phyloP scores from a whole-genome alignment of 345 rosid genomes.

The Populus simonii region DNA sequence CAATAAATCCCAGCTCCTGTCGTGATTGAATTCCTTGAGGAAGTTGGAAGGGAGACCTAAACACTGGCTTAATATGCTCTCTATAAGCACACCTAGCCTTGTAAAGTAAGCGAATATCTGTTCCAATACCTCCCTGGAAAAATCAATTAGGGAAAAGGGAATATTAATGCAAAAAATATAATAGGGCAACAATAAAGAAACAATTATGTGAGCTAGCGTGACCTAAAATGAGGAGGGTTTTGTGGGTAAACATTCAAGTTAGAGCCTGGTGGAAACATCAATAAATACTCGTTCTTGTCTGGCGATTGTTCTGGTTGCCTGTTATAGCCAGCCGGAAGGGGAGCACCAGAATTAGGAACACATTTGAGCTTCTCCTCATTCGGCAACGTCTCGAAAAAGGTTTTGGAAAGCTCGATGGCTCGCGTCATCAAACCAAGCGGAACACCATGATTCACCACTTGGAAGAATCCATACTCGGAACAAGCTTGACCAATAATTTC shows the following conservation, averaged over 20 bases:
- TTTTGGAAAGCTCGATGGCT: slow-evolving; percentile 41
- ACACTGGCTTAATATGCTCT: slow-evolving; percentile 41
- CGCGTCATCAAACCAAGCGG: slow-evolving; percentile 26
- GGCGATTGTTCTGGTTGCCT: slow-evolving; percentile 35
- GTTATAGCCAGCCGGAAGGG: slow-evolving; percentile 45
- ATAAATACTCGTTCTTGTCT: slow-evolving; percentile 45
- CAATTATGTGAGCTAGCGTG: neutral
- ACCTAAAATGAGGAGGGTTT: slow-evolving; percentile 44
- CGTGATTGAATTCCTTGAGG: slow-evolving; percentile 39
- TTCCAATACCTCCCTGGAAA: slow-evolving; percentile 36
- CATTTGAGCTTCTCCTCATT: slow-evolving; percentile 36
- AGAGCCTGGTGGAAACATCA: slow-evolving; percentile 41
- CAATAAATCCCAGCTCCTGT: slow-evolving; percentile 61
- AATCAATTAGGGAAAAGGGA: neutral
- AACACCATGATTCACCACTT: slow-evolving; percentile 48
- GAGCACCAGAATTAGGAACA: slow-evolving; percentile 25
- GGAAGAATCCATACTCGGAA: slow-evolving; percentile 49
- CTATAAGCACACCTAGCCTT: slow-evolving; percentile 31
- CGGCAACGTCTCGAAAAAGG: slow-evolving; percentile 24
- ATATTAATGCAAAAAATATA: neutral
- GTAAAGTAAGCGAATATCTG: slow-evolving; percentile 30
- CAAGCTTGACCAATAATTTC: slow-evolving; percentile 40
- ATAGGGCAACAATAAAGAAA: neutral
- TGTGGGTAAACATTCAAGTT: slow-evolving; percentile 43
- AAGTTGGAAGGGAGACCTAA: slow-evolving; percentile 47